These are phyloP conservation scores for Pseudogymnoascus sp. DNA, from an alignment of 2,329 filamentous ascomycete genomes.

Conservation along the genomic window DNA sequence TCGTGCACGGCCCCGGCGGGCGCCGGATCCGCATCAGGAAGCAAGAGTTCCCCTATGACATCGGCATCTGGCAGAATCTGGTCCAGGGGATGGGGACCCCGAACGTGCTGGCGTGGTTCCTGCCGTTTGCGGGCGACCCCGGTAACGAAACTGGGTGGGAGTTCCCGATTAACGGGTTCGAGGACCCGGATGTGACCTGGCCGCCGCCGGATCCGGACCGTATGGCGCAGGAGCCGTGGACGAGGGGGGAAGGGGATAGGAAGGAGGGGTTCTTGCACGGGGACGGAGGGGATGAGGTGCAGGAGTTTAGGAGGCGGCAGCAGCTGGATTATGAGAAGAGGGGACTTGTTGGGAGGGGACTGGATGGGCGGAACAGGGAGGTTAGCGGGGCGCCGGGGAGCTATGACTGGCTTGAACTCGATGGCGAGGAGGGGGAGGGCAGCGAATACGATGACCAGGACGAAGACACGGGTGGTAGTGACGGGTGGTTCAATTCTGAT, in stretches of 20 bases:
- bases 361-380: constrained; percentile 14
- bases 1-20: constrained; percentile 37
- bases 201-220: constrained; percentile 57
- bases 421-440: constrained; percentile 18
- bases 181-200: constrained; percentile 53
- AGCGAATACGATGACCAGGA: constrained; percentile 26
- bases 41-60: constrained; percentile 75
- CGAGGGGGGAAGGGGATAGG: constrained; percentile 15
- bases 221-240: constrained; percentile 26
- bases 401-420: constrained; percentile 5
- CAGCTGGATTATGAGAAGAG: constrained; percentile 37
- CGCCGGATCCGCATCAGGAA: constrained; percentile 46
- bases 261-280: constrained; percentile 13
- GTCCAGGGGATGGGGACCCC: constrained; percentile 64
- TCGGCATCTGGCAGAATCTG: constrained; percentile 67
- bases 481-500: constrained; percentile 65
- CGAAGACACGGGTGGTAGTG: constrained; percentile 36
- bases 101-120: constrained; percentile 60
- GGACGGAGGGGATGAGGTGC: constrained; percentile 31
- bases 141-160: constrained; percentile 38
- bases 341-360: constrained; percentile 14
- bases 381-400: neutral
- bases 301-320: constrained; percentile 43
- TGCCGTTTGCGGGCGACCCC: constrained; percentile 42
- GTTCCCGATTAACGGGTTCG: constrained; percentile 72